These are phyloP conservation scores for Cudoniella acicularis DNA, from an alignment of 495 filamentous ascomycete species.

Conservation along the genomic window DNA sequence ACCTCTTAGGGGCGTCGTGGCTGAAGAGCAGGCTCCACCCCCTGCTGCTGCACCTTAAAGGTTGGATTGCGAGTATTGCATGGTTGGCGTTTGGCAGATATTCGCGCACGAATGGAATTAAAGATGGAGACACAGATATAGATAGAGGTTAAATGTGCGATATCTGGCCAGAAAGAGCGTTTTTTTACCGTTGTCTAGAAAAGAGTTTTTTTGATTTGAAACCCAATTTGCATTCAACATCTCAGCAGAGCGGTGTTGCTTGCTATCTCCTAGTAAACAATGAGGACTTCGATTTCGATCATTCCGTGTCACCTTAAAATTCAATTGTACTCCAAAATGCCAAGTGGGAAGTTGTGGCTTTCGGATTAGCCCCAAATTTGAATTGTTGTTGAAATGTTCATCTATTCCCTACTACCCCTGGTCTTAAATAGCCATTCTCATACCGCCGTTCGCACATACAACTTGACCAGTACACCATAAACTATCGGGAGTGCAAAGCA, in stretches of 20 bases:
- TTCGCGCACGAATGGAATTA: not conserved
- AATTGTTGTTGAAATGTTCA: not conserved
- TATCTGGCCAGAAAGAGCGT: not conserved
- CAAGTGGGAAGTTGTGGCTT: no score
- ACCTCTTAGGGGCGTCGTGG: slow-evolving; percentile 16
- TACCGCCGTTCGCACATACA: slow-evolving; percentile 83
- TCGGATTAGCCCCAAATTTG: not conserved
- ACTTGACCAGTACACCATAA: slow-evolving; percentile 83
- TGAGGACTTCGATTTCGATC: no score
- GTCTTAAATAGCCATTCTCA: slow-evolving; percentile 46
- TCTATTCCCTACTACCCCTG: not conserved
- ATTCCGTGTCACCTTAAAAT: no score
- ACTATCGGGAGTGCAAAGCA: slow-evolving; percentile 72
- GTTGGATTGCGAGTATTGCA: slow-evolving; percentile 3
- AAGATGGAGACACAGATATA: not conserved
- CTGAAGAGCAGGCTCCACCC: slow-evolving; percentile 26
- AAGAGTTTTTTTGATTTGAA: slow-evolving; percentile 2
- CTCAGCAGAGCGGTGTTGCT: slow-evolving; percentile 8
- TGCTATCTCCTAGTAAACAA: no score
- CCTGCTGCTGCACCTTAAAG: slow-evolving; percentile 20
- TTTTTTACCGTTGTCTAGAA: not conserved
- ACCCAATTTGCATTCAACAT: slow-evolving; percentile 15
- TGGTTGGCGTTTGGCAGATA: slow-evolving; percentile 12
- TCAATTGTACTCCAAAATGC: no score
- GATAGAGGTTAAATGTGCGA: not conserved